These are phyloP conservation scores for Nemania diffusa DNA, from an alignment of 2,329 filamentous ascomycete genomes.

Conservation along the genomic window DNA sequence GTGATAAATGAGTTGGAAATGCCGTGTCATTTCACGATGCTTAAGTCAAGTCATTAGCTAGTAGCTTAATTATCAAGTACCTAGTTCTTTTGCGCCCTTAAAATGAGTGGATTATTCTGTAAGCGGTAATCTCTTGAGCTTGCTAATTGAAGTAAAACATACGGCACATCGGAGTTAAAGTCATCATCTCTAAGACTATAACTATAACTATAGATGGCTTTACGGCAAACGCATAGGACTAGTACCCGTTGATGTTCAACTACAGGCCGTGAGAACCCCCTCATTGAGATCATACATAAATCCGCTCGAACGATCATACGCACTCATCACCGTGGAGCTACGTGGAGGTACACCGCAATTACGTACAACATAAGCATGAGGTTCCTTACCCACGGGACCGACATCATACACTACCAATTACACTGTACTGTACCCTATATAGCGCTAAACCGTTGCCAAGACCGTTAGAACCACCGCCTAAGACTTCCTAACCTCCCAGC, in stretches of 20 bases:
- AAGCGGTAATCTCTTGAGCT: background rate
- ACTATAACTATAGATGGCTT: background rate
- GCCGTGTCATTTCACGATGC: background rate
- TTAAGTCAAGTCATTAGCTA: background rate
- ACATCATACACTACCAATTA: background rate
- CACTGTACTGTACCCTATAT: constrained; percentile 1
- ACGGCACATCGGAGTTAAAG: background rate
- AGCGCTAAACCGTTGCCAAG: constrained; percentile 5
- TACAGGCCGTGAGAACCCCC: background rate
- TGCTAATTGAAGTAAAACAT: background rate
- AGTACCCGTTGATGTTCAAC: background rate
- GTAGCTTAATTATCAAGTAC: background rate
- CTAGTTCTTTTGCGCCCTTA: background rate
- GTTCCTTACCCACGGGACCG: background rate
- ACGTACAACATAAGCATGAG: background rate
- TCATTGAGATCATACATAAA: background rate
- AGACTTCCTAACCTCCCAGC: background rate
- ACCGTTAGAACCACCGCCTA: background rate
- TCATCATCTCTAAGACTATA: background rate
- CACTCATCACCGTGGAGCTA: background rate
- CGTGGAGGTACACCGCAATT: constrained; percentile 1
- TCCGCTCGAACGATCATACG: background rate
- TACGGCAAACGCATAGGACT: background rate
- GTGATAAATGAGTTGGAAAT: background rate
- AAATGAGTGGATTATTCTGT: background rate